A percentile compares a stretch with the other conserved stretches of the same genome.
Evolutionary conservation across 2,329 filamentous ascomycete genomes (phyloP).

Genomic region (Pochonia chlamydosporia): DNA sequence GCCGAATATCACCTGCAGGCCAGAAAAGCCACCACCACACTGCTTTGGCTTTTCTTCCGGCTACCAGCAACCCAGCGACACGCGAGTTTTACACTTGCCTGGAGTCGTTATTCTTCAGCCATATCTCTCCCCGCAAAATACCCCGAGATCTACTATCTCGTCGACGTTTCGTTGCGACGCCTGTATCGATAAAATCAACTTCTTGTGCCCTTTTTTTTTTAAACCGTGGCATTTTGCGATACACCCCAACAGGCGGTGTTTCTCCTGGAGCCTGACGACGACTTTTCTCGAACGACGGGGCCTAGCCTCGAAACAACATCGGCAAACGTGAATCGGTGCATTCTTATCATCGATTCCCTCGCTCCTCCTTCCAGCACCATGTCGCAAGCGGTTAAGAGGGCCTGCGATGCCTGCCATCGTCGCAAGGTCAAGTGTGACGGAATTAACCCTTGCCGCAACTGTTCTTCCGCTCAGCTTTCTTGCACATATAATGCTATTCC

Average conservation of each 20-base stretch:
- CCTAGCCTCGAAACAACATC: background rate
- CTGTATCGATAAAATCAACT: background rate
- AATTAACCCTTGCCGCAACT: conserved; percentile 65
- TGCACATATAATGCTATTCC: conserved; percentile 73
- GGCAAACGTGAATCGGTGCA: background rate
- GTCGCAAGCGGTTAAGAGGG: conserved; percentile 52
- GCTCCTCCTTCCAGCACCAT: conserved; percentile 23
- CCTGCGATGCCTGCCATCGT: conserved; percentile 68
- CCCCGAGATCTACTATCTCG: conserved; percentile 7
- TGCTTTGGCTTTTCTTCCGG: conserved; percentile 12
- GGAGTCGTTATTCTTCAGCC: conserved; percentile 4
- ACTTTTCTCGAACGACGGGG: background rate
- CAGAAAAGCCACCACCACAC: conserved; percentile 15
- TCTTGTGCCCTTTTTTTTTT: background rate
- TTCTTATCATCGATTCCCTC: background rate
- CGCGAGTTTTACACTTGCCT: conserved; percentile 8
- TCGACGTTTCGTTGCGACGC: conserved; percentile 6
- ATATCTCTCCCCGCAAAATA: conserved; percentile 21
- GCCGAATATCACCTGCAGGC: conserved; percentile 31
- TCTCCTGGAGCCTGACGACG: conserved; percentile 2
- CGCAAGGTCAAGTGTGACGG: conserved; percentile 72
- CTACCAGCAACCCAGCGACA: conserved; percentile 6
- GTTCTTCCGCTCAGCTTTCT: conserved; percentile 57
- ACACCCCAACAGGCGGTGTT: background rate
- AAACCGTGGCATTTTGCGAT: background rate